phyloP scores from a whole-genome alignment of 805 yeast species.

The Cyberlindnera japonica region DNA sequence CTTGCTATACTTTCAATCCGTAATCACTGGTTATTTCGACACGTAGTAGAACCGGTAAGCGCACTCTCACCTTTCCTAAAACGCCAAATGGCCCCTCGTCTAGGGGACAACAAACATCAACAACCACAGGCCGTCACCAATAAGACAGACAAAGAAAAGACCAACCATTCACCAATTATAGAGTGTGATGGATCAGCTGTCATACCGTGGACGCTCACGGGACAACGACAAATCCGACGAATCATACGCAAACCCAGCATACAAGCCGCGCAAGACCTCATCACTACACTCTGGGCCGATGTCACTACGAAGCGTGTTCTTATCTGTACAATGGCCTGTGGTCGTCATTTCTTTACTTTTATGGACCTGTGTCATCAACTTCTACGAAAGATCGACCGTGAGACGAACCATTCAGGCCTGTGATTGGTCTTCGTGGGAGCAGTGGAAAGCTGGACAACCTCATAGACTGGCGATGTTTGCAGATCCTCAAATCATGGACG shows the following conservation, averaged over 20 bases:
- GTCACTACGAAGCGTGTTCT: constrained; percentile 1
- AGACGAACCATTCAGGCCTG: constrained; percentile 43
- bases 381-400: constrained; percentile 53
- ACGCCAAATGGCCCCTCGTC: too few species aligned
- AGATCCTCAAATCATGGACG: constrained; percentile 93
- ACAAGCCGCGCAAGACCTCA: constrained; percentile 16
- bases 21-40: too few species aligned
- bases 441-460: constrained; percentile 42
- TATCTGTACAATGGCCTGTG: constrained; percentile 11
- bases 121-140: not conserved
- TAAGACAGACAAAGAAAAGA: too few species aligned
- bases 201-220: constrained; percentile 18
- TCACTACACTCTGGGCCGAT: not conserved
- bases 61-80: too few species aligned
- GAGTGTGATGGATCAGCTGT: constrained; percentile 16
- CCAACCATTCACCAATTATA: too few species aligned
- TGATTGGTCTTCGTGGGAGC: constrained; percentile 66
- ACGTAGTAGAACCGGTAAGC: too few species aligned
- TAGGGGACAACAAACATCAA: not conserved
- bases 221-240: constrained; percentile 2
- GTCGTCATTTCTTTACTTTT: constrained; percentile 21
- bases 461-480: constrained; percentile 67
- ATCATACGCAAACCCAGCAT: constrained; percentile 1
- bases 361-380: constrained; percentile 46
- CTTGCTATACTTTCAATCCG: too few species aligned